Evolutionary conservation across 306 rosid genomes (phyloP).

Genomic region (Abrus pulchellus): DNA sequence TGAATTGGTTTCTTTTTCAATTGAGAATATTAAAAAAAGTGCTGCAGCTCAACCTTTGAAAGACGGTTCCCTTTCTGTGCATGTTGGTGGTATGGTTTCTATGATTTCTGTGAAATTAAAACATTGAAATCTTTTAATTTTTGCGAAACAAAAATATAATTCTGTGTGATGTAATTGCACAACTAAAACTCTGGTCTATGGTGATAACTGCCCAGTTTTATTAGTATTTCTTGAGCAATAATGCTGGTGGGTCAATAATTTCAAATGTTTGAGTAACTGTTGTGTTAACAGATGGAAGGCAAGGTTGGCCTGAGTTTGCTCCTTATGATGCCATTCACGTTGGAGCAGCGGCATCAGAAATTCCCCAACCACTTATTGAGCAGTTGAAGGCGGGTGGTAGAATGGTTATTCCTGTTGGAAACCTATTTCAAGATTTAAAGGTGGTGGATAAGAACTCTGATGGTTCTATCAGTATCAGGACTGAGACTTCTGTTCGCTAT

Average conservation of each 20-base stretch:
- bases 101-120: constrained; percentile 4
- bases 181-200: not conserved
- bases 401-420: constrained; percentile 97
- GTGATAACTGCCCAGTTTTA: constrained; percentile 4
- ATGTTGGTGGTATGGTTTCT: constrained; percentile 71
- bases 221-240: constrained; percentile 3
- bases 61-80: constrained; percentile 85
- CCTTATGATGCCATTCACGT: constrained; percentile 98
- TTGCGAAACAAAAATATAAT: not conserved
- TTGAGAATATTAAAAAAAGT: constrained; percentile 75
- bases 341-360: constrained; percentile 94
- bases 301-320: constrained; percentile 84
- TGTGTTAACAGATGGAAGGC: constrained; percentile 80
- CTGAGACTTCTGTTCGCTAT: constrained; percentile 82
- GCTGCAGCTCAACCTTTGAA: constrained; percentile 75
- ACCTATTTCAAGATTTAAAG: constrained; percentile 77
- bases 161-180: not conserved
- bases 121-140: not conserved
- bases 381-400: constrained; percentile 97
- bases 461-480: constrained; percentile 70
- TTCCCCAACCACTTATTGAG: constrained; percentile 81
- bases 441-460: constrained; percentile 87
- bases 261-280: constrained; percentile 10
- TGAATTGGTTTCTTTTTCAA: constrained; percentile 82
- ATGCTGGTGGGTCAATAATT: constrained; percentile 27